Conservation (phyloP, 1,139 yeast species). For the Scheffersomyces cryptocercus region DNA sequence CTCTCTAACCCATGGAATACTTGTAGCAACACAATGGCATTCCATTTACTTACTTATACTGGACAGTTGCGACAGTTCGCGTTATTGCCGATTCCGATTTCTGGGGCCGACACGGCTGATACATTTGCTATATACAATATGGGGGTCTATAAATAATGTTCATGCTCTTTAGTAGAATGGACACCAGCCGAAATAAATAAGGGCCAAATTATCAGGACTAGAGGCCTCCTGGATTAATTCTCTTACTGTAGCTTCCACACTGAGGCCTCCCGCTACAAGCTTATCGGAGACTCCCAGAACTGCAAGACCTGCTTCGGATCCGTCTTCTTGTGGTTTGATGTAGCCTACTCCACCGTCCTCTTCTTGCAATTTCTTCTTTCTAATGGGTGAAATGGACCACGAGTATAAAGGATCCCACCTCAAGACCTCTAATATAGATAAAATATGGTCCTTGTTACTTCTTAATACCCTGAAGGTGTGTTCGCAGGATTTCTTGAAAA, state of each 20-base stretch:
- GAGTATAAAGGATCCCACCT: slow-evolving; percentile 91
- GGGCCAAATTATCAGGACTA: slow-evolving; percentile 64
- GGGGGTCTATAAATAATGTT: too few relatives aligned
- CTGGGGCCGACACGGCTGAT: not conserved
- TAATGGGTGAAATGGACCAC: slow-evolving; percentile 80
- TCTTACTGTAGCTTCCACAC: slow-evolving; percentile 81
- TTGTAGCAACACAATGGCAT: too few relatives aligned
- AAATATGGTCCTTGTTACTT: slow-evolving; percentile 64
- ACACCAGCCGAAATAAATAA: slow-evolving; percentile 84
- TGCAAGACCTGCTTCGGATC: slow-evolving; percentile 81
- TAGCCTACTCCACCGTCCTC: slow-evolving; percentile 21
- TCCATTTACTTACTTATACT: not conserved
- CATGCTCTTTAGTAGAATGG: slow-evolving; percentile 43
- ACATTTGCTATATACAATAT: too few relatives aligned
- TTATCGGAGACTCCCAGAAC: slow-evolving; percentile 72
- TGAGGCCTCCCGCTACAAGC: slow-evolving; percentile 63
- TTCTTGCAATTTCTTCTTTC: slow-evolving; percentile 58
- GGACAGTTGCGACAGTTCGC: too few relatives aligned
- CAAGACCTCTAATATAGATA: slow-evolving; percentile 82
- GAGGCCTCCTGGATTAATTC: slow-evolving; percentile 80
- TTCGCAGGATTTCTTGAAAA: slow-evolving; percentile 72
- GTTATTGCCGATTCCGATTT: not conserved
- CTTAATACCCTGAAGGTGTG: slow-evolving; percentile 71
- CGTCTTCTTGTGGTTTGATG: slow-evolving; percentile 47
- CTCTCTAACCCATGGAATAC: too few relatives aligned